Evolutionary conservation across 2,329 filamentous ascomycete genomes (phyloP).

Genomic region (Hypoxylon sp.): DNA sequence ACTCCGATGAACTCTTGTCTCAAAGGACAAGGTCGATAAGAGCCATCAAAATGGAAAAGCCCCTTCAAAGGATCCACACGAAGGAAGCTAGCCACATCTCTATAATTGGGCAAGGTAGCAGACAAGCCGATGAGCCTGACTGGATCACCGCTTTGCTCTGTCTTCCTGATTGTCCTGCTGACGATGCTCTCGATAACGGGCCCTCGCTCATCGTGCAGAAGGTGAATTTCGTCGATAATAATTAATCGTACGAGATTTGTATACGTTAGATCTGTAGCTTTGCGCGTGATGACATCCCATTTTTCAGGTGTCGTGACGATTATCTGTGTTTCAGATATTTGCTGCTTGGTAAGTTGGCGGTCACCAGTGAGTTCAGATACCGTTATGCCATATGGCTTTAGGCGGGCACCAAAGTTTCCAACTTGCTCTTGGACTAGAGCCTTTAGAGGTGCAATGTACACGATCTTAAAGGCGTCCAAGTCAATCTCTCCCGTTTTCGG

Average conservation of each 20-base stretch:
- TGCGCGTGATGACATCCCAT: slow-evolving; percentile 98
- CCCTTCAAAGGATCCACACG: slow-evolving; percentile 88
- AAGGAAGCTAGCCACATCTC: slow-evolving; percentile 94
- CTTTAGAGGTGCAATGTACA: slow-evolving; percentile 96
- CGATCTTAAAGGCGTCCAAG: slow-evolving; percentile 96
- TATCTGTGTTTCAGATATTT: slow-evolving; percentile 97
- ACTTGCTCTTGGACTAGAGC: slow-evolving; percentile 98
- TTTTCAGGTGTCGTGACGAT: slow-evolving; percentile 99
- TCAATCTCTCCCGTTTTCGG: slow-evolving; percentile 92
- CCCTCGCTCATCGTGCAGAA: slow-evolving; percentile 96
- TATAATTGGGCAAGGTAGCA: slow-evolving; percentile 95
- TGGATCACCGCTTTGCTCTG: slow-evolving; percentile 92
- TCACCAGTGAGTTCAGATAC: slow-evolving; percentile 98
- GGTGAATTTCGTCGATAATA: slow-evolving; percentile 97
- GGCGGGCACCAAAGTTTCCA: slow-evolving; percentile 92
- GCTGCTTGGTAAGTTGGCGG: slow-evolving; percentile 97
- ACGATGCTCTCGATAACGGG: slow-evolving; percentile 98
- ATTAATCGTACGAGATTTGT: slow-evolving; percentile 96
- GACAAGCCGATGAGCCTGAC: slow-evolving; percentile 93
- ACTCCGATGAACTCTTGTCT: slow-evolving; percentile 98
- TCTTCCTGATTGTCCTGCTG: slow-evolving; percentile 90
- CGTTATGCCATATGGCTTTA: slow-evolving; percentile 90
- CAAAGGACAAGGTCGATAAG: slow-evolving; percentile 91
- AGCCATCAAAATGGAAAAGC: slow-evolving; percentile 96
- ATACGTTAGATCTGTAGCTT: slow-evolving; percentile 96